phyloP scores from a whole-genome alignment of 768 basidiomycete genomes.

The Calvatia gigantea region DNA sequence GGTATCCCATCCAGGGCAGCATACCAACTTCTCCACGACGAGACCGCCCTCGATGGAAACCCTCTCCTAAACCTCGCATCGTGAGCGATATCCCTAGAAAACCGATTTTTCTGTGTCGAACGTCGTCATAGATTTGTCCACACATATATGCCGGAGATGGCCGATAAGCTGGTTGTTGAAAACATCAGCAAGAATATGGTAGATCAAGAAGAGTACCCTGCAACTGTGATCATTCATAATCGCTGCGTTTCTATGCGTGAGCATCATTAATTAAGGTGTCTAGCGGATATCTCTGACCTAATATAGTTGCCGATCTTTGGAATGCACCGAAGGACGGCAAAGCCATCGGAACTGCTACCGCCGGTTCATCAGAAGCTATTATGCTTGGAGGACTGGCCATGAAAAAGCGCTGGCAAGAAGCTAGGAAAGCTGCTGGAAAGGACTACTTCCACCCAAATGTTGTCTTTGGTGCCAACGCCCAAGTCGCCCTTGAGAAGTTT shows the following conservation, averaged over 20 bases:
- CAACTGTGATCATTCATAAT: constrained; percentile 48
- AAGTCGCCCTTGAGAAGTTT: constrained; percentile 65
- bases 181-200: constrained; percentile 65
- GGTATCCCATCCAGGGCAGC: constrained; percentile 44
- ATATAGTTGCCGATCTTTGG: constrained; percentile 54
- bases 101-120: neutral
- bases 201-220: constrained; percentile 67
- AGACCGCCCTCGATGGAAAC: constrained; percentile 54
- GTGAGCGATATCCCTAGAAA: constrained; percentile 33
- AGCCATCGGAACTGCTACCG: constrained; percentile 61
- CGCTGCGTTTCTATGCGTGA: constrained; percentile 52
- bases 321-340: constrained; percentile 54
- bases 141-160: constrained; percentile 59
- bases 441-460: constrained; percentile 54
- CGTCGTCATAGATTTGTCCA: constrained; percentile 35
- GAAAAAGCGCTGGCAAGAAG: constrained; percentile 66
- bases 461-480: constrained; percentile 58
- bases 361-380: constrained; percentile 65
- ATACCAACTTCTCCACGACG: constrained; percentile 51
- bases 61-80: constrained; percentile 62
- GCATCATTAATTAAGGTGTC: constrained; percentile 14
- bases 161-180: constrained; percentile 54
- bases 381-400: constrained; percentile 69
- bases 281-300: constrained; percentile 7
- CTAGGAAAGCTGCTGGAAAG: constrained; percentile 56